phyloP scores from a whole-genome alignment of 768 basidiomycete genomes.

The Trametes sanguinea region DNA sequence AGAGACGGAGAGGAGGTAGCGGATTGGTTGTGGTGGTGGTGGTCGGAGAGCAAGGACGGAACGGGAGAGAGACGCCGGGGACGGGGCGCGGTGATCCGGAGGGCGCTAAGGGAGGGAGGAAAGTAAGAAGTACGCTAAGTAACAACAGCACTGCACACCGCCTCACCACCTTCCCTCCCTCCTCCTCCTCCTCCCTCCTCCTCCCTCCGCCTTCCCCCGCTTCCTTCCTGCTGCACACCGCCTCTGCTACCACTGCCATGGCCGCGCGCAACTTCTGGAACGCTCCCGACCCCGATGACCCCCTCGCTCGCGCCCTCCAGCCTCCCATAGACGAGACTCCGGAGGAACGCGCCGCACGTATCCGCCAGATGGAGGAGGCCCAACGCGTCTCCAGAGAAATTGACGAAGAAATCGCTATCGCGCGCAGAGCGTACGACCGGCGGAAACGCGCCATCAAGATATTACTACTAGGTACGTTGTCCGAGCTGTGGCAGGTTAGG shows the following conservation, averaged over 20 bases:
- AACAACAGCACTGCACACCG: too few relatives aligned
- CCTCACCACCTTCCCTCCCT: not conserved
- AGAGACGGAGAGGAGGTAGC: too few relatives aligned
- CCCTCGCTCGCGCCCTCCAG: constrained; percentile 33
- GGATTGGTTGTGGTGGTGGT: too few relatives aligned
- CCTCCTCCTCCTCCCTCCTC: not conserved
- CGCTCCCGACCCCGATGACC: constrained; percentile 34
- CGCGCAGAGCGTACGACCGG: constrained; percentile 49
- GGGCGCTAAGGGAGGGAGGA: too few relatives aligned
- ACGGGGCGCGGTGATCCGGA: too few relatives aligned
- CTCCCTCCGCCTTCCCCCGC: not conserved
- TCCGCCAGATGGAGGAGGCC: constrained; percentile 44
- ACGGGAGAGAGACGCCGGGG: too few relatives aligned
- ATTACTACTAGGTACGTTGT: constrained; percentile 55
- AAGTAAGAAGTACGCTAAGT: too few relatives aligned
- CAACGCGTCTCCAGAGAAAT: constrained; percentile 48
- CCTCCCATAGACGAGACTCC: constrained; percentile 41
- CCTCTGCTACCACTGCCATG: not conserved
- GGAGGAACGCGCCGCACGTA: constrained; percentile 37
- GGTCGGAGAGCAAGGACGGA: too few relatives aligned
- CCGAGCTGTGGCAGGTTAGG: too few relatives aligned
- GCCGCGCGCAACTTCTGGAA: constrained; percentile 10
- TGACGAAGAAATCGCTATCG: constrained; percentile 47
- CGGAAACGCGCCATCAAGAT: constrained; percentile 56
- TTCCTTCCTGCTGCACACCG: not conserved